A percentile compares a stretch with the other conserved stretches of the same genome.
phyloP scores from a whole-genome alignment of 2,329 filamentous ascomycete genomes.

The Fusarium nanum region DNA sequence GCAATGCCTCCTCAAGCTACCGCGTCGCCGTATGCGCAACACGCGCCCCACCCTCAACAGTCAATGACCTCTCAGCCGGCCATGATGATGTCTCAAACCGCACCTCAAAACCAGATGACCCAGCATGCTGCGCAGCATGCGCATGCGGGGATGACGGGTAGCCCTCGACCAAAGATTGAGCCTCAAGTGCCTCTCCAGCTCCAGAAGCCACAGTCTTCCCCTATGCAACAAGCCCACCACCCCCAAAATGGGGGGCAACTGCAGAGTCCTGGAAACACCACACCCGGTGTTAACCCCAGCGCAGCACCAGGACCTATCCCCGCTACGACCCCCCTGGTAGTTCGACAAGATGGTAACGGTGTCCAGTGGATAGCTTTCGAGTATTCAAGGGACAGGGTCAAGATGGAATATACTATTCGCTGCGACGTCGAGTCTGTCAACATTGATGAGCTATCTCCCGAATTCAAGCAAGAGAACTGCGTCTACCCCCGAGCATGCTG shows the following conservation, averaged over 20 bases:
- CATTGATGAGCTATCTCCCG: conserved; percentile 82
- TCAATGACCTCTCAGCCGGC: conserved; percentile 73
- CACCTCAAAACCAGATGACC: conserved; percentile 67
- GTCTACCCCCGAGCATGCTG: conserved; percentile 97
- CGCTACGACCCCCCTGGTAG: conserved; percentile 93
- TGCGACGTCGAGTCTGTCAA: conserved; percentile 98
- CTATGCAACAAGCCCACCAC: conserved; percentile 55
- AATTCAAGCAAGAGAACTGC: conserved; percentile 98
- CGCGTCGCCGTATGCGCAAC: conserved; percentile 71
- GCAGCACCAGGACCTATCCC: conserved; percentile 96
- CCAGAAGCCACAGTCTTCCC: conserved; percentile 64
- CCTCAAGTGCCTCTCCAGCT: conserved; percentile 71
- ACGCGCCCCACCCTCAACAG: conserved; percentile 62
- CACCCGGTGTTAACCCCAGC: conserved; percentile 79
- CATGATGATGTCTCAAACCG: conserved; percentile 74
- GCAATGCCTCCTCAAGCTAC: conserved; percentile 73
- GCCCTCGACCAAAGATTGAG: conserved; percentile 73
- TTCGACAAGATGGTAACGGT: conserved; percentile 93
- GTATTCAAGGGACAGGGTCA: conserved; percentile 95
- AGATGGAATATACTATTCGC: conserved; percentile 99
- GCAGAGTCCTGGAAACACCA: conserved; percentile 53
- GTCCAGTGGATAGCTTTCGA: conserved; percentile 99
- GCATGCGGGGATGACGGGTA: conserved; percentile 68
- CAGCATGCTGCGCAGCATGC: conserved; percentile 70
- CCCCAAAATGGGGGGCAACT: conserved; percentile 54